Conservation (phyloP, 371 early-diverging fungal species). For the Mucor plumbeus region DNA sequence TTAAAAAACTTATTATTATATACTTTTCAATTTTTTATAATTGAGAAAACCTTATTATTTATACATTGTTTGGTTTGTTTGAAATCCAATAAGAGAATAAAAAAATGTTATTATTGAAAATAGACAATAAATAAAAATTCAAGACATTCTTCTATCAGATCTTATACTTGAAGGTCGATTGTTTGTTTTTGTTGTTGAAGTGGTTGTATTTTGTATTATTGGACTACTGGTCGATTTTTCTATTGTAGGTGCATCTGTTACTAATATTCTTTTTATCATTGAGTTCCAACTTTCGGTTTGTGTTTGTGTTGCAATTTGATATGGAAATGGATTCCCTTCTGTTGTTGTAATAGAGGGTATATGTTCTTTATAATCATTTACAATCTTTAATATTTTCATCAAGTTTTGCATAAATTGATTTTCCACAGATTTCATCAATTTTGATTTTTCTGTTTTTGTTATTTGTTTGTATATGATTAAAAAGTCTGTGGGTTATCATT, state of each 20-base stretch:
- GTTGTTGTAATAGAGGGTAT: constrained; percentile 86
- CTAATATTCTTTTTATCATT: constrained; percentile 49
- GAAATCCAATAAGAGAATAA: constrained; percentile 8
- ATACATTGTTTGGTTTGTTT: constrained; percentile 16
- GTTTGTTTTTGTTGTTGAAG: constrained; percentile 1
- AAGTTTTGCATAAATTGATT: constrained; percentile 52
- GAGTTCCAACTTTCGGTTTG: constrained; percentile 50
- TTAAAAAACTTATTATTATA: constrained; percentile 1
- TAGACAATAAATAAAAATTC: not conserved
- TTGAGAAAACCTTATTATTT: constrained; percentile 18
- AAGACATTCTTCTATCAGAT: constrained; percentile 11
- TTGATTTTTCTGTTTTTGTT: constrained; percentile 33
- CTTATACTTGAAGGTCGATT: constrained; percentile 16
- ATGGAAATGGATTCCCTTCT: constrained; percentile 87
- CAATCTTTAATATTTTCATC: constrained; percentile 68
- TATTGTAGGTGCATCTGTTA: constrained; percentile 42
- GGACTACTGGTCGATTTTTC: constrained; percentile 8
- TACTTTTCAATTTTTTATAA: constrained; percentile 8
- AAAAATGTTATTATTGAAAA: constrained; percentile 7
- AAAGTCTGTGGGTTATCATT: constrained; percentile 1
- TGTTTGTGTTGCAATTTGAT: constrained; percentile 61
- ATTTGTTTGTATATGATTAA: not conserved
- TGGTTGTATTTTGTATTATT: not conserved
- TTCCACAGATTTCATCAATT: constrained; percentile 49
- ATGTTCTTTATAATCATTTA: constrained; percentile 86